Conservation (phyloP, 2,329 filamentous ascomycete genomes). For the Stagonosporopsis vannaccii region DNA sequence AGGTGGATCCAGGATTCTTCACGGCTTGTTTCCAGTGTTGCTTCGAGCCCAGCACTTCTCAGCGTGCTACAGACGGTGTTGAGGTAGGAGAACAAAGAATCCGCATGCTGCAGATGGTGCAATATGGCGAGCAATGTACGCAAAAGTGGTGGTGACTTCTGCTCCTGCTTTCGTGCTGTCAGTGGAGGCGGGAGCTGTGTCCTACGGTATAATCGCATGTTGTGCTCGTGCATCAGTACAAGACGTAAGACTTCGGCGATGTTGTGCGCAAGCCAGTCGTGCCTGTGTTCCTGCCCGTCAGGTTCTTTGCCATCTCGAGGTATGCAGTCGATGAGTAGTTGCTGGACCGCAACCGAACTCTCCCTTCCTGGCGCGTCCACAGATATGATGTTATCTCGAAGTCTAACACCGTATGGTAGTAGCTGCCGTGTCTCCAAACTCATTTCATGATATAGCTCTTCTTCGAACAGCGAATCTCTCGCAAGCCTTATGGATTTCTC, state of each 20-base stretch:
- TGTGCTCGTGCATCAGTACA: constrained; percentile 79
- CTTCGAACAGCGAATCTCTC: constrained; percentile 79
- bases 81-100: constrained; percentile 47
- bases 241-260: constrained; percentile 74
- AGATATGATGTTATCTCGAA: constrained; percentile 58
- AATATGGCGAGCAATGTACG: constrained; percentile 64
- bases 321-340: constrained; percentile 73
- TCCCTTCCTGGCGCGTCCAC: constrained; percentile 33
- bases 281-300: constrained; percentile 32
- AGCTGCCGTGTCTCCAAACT: constrained; percentile 80
- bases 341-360: constrained; percentile 56
- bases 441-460: constrained; percentile 91
- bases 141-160: constrained; percentile 64
- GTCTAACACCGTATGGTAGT: constrained; percentile 72
- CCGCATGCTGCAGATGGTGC: constrained; percentile 55
- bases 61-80: constrained; percentile 28
- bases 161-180: constrained; percentile 57
- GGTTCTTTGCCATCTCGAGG: constrained; percentile 59
- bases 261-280: constrained; percentile 65
- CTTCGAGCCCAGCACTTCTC: constrained; percentile 38
- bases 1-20: constrained; percentile 41
- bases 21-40: constrained; percentile 33
- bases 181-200: constrained; percentile 69
- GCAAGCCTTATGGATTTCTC: constrained; percentile 76
- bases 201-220: constrained; percentile 73